Evolutionary conservation across 768 basidiomycete genomes (phyloP), one percentile per base, ranked within the genome.

Genomic region (Tephrocybe sp.): DNA sequence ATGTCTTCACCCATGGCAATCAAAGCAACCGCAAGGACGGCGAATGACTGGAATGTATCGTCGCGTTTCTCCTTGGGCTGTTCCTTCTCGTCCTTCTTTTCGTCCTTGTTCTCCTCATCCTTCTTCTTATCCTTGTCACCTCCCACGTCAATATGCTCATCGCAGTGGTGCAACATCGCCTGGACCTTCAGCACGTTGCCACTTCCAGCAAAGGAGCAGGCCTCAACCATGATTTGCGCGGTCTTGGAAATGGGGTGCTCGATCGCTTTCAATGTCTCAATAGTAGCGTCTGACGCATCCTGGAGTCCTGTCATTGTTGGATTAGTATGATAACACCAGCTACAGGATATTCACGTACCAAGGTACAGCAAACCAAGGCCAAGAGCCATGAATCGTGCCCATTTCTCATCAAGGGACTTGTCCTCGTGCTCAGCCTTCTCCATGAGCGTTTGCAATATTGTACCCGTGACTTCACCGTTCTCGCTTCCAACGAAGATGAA

Each of bases 1-100:
- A 98, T 85, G 19, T 98, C 96, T 69, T 99, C 97, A 16, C 97
- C 97, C 94, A 98, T 98, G 4, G 97, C 86, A 36, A 98, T 89
- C 51, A 98, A 69, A 0, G 96, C 86, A 60, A 99, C 91, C 22
- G 93, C 97, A 48, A 98, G 76, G 25, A 96, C 93, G 13, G 96
- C 91, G 54, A 98, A 89, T 0, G 92, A 82, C 66, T 98, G 91
- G 77, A 90, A 92, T 25, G 86, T 86, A 57, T 92, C 89, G 52
- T 91, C 84, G 46, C 64, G 54, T 73, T 71, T 61, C 61, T 74
- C 55, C 61, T 73, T 59, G 64, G 72, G 68, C 27, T 64, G 62
- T 44, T 76, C 82, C 5, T 81, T 77, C 42, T 76, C 68, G 45
- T 78, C 70, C 18, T 79, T 74, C 16, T 81, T 73, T 44, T 72